A percentile compares a stretch with the other conserved stretches of the same genome.
Conservation (phyloP, 345 rosid species). For the Angophora floribunda region DNA sequence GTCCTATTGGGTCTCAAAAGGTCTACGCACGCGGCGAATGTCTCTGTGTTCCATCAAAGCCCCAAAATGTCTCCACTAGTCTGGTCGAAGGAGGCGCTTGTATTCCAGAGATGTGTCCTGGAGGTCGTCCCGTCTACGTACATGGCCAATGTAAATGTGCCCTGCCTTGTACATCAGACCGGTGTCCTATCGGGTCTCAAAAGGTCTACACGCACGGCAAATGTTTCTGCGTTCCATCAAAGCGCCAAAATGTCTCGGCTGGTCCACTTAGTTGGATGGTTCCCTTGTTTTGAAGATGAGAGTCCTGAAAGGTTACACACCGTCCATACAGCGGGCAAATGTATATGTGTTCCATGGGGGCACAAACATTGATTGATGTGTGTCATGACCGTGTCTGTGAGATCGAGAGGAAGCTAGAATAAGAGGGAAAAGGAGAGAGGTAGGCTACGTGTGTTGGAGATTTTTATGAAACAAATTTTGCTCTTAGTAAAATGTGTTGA, state of each 20-base stretch:
- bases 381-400: neutral
- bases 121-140: neutral
- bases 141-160: neutral
- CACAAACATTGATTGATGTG: neutral
- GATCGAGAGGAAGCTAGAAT: neutral
- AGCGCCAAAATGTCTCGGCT: neutral
- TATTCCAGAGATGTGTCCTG: neutral
- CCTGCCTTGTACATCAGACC: neutral
- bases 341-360: neutral
- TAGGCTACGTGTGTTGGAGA: neutral
- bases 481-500: neutral
- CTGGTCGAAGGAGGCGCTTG: neutral
- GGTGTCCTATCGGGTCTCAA: neutral
- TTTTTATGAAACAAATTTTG: neutral
- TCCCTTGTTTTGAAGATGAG: neutral
- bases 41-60: neutral
- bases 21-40: neutral
- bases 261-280: neutral
- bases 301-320: fast-evolving
- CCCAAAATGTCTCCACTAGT: neutral
- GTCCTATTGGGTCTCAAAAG: neutral
- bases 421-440: neutral
- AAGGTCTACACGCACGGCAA: neutral
- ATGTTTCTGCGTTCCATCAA: neutral
- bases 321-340: fast-evolving